Base-by-base conservation (phyloP, 2,329 filamentous ascomycete genomes). In the Paraconiothyrium brasiliense region DNA sequence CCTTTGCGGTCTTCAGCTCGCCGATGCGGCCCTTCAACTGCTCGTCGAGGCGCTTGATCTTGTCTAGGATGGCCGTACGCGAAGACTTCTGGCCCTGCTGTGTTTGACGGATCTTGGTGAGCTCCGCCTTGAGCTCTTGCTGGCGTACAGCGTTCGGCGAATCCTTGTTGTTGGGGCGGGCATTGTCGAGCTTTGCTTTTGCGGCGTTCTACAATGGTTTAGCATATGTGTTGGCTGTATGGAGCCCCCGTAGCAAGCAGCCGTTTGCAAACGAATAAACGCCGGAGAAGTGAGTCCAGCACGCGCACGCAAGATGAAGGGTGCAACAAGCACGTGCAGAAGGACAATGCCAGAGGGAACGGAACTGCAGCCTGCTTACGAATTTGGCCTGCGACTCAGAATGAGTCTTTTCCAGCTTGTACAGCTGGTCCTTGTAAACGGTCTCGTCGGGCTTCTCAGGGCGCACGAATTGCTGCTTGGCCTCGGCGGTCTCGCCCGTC, bases 41-140 rank as follows among this genome's bases (percentile, higher is more conserved):
- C 77, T 94, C 90, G 72, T 98, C 94, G 62, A 97, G 88, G 70
- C 90, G 89, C 87, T 95, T 97, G 83, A 97, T 92, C 83, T 96
- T 92, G 74, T 97, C 94, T 73, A 92, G 87, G 79, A 94, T 90
- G 76, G 86, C 85, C 71, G 86, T 87, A 59, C 94, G 91, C 57
- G 91, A 89, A 62, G 89, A 87, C 86, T 99, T 99, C 84, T 92
- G 92, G 62, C 88, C 90, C 70, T 90, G 90, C 83, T 98, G 95
- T 83, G 95, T 90, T 79, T 90, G 87, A 66, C 92, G 90, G 80
- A 99, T 97, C 69, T 91, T 87, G 76, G 90, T 90, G 73, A 93
- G 87, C 82, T 98, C 88, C 58, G 88, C 84, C 73, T 93, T 91
- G 68, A 98, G 89, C 80, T 97, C 93, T 79, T 92, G 87, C 76